phyloP scores from a whole-genome alignment of 768 basidiomycete species.

The Trametes sanguinea region DNA sequence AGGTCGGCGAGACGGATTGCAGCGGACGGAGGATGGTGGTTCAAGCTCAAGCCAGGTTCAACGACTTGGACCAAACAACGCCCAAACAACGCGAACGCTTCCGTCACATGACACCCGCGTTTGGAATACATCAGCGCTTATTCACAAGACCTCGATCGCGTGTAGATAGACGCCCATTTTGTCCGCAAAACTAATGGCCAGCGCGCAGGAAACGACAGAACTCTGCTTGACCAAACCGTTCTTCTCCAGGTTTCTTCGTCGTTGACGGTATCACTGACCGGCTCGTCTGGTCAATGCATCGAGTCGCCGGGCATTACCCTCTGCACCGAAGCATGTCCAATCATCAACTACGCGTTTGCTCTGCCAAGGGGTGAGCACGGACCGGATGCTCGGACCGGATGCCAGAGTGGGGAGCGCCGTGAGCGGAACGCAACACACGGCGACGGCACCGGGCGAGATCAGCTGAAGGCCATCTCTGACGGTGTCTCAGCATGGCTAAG shows the following conservation, averaged over 20 bases:
- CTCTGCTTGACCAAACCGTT: too few relatives aligned
- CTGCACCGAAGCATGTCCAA: too few relatives aligned
- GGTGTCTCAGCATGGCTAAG: not conserved
- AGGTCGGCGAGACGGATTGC: not conserved
- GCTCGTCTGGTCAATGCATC: too few relatives aligned
- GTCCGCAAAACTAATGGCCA: too few relatives aligned
- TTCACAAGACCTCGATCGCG: too few relatives aligned
- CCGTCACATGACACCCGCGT: constrained; percentile 36
- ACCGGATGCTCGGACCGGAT: not conserved
- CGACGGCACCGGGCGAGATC: constrained; percentile 5
- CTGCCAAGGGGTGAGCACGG: not conserved
- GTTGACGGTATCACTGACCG: too few relatives aligned
- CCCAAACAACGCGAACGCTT: constrained; percentile 39
- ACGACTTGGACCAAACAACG: constrained; percentile 51
- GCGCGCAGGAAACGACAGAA: too few relatives aligned
- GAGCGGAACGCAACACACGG: constrained; percentile 8
- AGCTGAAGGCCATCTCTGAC: not conserved
- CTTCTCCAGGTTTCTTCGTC: too few relatives aligned
- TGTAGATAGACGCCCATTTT: too few relatives aligned
- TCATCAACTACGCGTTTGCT: too few relatives aligned
- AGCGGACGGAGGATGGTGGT: constrained; percentile 14
- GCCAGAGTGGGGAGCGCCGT: not conserved
- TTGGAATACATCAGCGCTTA: too few relatives aligned
- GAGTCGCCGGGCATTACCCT: too few relatives aligned
- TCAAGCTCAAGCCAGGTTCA: constrained; percentile 37